A percentile compares a stretch with the other conserved stretches of the same genome.
phyloP scores from a whole-genome alignment of 1,139 yeast species.

The Blastobotrys petasosporus region DNA sequence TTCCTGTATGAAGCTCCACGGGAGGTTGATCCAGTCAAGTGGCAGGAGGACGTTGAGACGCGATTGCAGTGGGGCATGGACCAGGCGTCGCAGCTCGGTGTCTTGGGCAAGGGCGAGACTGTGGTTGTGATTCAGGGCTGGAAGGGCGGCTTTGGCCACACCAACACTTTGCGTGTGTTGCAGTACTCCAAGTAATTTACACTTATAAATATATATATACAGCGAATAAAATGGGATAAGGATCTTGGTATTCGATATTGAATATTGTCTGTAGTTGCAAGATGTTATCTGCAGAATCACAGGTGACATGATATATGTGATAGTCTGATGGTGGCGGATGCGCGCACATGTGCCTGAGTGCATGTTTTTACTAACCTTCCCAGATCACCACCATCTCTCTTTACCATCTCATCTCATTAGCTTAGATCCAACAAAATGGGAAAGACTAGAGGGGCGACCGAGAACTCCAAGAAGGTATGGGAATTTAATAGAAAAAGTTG shows the following conservation, averaged over 20 bases:
- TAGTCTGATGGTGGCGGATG: too few species aligned
- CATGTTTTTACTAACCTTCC: too few species aligned
- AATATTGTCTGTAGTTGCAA: too few species aligned
- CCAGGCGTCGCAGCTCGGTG: slow-evolving; percentile 83
- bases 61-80: slow-evolving; percentile 93
- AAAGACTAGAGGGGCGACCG: slow-evolving; percentile 45
- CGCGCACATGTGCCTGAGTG: too few species aligned
- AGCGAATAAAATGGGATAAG: too few species aligned
- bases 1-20: slow-evolving; percentile 68
- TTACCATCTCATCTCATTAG: background rate
- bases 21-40: slow-evolving; percentile 53
- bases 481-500: background rate
- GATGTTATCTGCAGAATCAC: too few species aligned
- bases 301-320: too few species aligned
- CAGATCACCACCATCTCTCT: too few species aligned
- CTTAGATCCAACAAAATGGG: slow-evolving; percentile 40
- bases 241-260: too few species aligned
- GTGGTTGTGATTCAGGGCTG: slow-evolving; percentile 97
- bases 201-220: too few species aligned
- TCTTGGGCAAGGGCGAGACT: slow-evolving; percentile 80
- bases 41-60: slow-evolving; percentile 95
- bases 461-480: slow-evolving; percentile 48
- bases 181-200: slow-evolving; percentile 17
- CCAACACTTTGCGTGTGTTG: slow-evolving; percentile 84
- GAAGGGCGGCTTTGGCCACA: slow-evolving; percentile 98